Conservation (phyloP, 2,329 filamentous ascomycete genomes). For the Aspergillus oerlinghausenensis region DNA sequence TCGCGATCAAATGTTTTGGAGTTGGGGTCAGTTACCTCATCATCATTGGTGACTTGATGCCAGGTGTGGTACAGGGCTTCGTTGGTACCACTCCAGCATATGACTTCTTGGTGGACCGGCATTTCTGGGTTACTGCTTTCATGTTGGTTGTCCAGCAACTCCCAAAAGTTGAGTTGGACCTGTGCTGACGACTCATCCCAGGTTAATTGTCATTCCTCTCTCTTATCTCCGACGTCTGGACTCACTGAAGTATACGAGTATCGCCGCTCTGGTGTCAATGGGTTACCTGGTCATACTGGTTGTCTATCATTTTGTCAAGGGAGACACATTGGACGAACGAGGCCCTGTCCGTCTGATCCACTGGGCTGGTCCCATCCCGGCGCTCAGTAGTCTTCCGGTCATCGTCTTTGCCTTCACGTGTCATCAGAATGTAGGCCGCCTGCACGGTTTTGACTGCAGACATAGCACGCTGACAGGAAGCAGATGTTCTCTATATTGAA, state of each 20-base stretch:
- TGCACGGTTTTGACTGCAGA: neutral
- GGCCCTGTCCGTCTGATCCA: slow-evolving; percentile 70
- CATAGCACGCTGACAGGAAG: neutral
- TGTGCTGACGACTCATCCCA: slow-evolving; percentile 30
- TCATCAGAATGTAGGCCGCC: slow-evolving; percentile 78
- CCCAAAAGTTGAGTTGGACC: neutral
- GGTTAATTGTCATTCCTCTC: slow-evolving; percentile 86
- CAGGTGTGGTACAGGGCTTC: slow-evolving; percentile 83
- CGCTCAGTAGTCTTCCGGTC: slow-evolving; percentile 82
- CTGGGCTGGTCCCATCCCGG: slow-evolving; percentile 74
- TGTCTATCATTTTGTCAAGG: slow-evolving; percentile 79
- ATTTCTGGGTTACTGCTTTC: slow-evolving; percentile 97
- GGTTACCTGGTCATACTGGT: slow-evolving; percentile 90
- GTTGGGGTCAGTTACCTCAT: slow-evolving; percentile 97
- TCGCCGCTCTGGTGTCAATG: slow-evolving; percentile 87
- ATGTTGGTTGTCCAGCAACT: slow-evolving; percentile 53
- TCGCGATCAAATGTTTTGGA: slow-evolving; percentile 96
- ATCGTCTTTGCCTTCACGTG: slow-evolving; percentile 99
- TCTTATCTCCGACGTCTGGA: slow-evolving; percentile 88
- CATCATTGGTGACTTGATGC: slow-evolving; percentile 98
- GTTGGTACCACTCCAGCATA: slow-evolving; percentile 58
- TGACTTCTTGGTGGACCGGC: slow-evolving; percentile 76
- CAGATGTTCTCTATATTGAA: slow-evolving; percentile 99
- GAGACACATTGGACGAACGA: slow-evolving; percentile 69
- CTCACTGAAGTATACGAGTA: slow-evolving; percentile 93